Evolutionary conservation across 805 yeast species (phyloP), one percentile per base, ranked within the genome.

Genomic region (Candida dendrica): DNA sequence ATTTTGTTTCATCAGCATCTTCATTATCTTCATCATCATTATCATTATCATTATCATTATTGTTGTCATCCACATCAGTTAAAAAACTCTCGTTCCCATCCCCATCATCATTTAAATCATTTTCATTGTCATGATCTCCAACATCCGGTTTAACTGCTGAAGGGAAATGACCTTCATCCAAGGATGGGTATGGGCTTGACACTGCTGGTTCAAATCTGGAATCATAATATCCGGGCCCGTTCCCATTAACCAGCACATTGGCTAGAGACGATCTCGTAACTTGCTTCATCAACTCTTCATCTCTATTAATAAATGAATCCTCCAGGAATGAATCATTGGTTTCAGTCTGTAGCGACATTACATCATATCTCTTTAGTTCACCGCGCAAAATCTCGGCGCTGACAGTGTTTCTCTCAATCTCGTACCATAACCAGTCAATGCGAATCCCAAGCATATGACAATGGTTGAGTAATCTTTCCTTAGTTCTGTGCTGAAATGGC

Each of bases 351-450:
- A 34, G 15, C 15, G 39, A 41, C 8, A 11, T 14, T 3, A 15
- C 42, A 15, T 38, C 40, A 20, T 34, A 27, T 13, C 27, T 36
- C 6, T 35, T 32, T 22, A 39, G 18, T 40, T 53, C 58, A 13
- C 22, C 39, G n/a, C 43, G 36, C 39, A 71, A 52, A 15, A 73
- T 57, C 31, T 59, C 59, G 14, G 62, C 47, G 53, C 72, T 73
- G 20, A 69, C 64, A 20, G 58, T 57, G 36, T 68, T 65, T 38
- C 75, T 65, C 42, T 71, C 66, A 13, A 70, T 59, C 44, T 81
- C 84, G 43, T 71, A 71, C 69, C 79, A 70, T 31, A 73, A 58
- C 77, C 79, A 74, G 45, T 78, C 81, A 36, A 80, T 56, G 46
- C 74, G 71, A 20, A 75, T 67, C n/a, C 71, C 66, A 45, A 77